A percentile compares a stretch with the other conserved stretches of the same genome.
Conservation (phyloP, 2,329 filamentous ascomycete species). For the Claviceps cyperi region DNA sequence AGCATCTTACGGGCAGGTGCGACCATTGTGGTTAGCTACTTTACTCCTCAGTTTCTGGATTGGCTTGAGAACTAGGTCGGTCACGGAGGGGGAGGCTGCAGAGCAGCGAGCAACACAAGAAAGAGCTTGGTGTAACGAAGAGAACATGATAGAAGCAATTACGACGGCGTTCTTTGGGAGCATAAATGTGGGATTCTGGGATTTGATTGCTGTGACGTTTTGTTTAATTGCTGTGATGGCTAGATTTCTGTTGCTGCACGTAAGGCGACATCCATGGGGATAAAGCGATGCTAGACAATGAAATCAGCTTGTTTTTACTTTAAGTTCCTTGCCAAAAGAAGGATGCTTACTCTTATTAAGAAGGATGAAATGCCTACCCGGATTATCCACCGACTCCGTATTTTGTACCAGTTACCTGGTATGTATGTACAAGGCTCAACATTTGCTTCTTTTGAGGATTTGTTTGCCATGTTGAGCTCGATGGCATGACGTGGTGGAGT, state of each 20-base stretch:
- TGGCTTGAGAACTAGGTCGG: slow-evolving; percentile 40
- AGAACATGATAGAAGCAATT: background rate
- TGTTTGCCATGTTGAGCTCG: too few species aligned
- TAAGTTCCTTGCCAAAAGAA: background rate
- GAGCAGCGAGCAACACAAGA: background rate
- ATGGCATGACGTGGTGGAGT: too few species aligned
- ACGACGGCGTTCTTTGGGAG: background rate
- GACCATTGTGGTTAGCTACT: slow-evolving; percentile 87
- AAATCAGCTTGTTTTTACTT: background rate
- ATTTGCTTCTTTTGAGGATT: too few species aligned
- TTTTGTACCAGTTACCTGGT: too few species aligned
- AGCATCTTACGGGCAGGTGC: slow-evolving; percentile 87
- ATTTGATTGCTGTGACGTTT: background rate
- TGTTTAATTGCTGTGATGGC: background rate
- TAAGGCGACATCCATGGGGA: background rate
- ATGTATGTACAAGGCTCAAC: too few species aligned
- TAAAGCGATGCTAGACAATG: background rate
- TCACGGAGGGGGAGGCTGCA: background rate
- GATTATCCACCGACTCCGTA: too few species aligned
- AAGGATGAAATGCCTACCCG: too few species aligned
- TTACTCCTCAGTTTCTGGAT: slow-evolving; percentile 67
- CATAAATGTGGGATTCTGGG: background rate
- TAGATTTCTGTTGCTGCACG: background rate
- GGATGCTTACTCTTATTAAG: too few species aligned
- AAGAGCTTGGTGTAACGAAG: background rate